Evolutionary conservation across 176 grass and related monocot species (phyloP), one percentile per base, ranked within the genome.

Genomic region (Bolboschoenus planiculmis): DNA sequence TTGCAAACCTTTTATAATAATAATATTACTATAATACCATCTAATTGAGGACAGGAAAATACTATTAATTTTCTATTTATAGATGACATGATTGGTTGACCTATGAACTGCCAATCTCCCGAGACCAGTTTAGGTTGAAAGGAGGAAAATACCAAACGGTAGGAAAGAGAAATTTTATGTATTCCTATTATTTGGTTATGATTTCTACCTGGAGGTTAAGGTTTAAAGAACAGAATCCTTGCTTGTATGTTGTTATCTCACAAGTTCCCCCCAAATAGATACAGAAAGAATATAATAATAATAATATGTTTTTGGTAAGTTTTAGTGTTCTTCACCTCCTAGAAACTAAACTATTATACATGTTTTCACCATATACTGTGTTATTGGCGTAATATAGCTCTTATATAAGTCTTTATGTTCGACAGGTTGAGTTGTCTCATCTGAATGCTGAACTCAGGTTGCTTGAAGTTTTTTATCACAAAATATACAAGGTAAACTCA

Each of bases 381-480:
- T 80, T 77, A 23, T 47, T 27, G 33, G 70, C 16, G 5, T 70
- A 50, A 48, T 81, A 4, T 75, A 68, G 29, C 53, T 77, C 36
- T 20, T 85, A 64, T 85, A 29, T 76, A 50, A n/a, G 27, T 72
- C 35, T 36, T 77, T 66, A 54, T 85, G 46, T 47, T 82, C 50
- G 82, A 55, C 85, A 96, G 97, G 97, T 96, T 80, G 97, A 96
- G 71, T 83, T 92, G 2, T 96, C 97, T 75, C 87, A 87, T 84
- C 87, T 91, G 3, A 84, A 92, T 90, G 91, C 89, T 68, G 97
- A 99, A 64, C 91, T 99, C 47, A 90, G 97, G 84, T 81, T 99
- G 65, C 93, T 99, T 86, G 97, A 99, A 87, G 97, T 99, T 72
- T 99, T 96, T 40, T 93, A 99, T 90, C 91, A 99, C 88, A 99